phyloP scores from a whole-genome alignment of 345 rosid genomes.

The Sonneratia caseolaris region DNA sequence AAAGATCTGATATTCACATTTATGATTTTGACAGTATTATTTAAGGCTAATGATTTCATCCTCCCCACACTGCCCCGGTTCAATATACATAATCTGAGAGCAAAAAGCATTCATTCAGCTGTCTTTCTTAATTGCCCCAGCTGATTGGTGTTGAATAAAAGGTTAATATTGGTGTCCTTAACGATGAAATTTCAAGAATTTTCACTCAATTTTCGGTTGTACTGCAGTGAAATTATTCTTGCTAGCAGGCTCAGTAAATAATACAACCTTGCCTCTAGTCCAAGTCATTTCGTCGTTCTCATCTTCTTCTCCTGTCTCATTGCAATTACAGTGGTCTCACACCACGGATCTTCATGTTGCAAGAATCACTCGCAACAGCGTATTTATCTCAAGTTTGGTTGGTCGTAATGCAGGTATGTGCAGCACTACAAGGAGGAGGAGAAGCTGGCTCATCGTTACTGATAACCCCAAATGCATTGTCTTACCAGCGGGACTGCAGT shows the following conservation, averaged over 20 bases:
- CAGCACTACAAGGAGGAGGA: conserved; percentile 43
- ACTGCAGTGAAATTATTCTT: neutral
- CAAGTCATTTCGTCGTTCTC: neutral
- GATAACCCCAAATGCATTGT: conserved; percentile 4
- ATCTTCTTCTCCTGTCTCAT: neutral
- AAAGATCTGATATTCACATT: neutral
- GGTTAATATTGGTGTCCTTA: neutral
- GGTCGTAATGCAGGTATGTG: conserved; percentile 36
- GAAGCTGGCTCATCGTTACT: conserved; percentile 51
- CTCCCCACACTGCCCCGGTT: neutral
- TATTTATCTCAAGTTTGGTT: neutral
- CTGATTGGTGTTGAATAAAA: neutral
- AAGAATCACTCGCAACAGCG: too few species aligned
- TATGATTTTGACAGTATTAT: neutral
- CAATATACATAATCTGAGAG: neutral
- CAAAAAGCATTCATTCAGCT: too few species aligned
- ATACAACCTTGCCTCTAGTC: neutral
- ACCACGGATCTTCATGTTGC: neutral
- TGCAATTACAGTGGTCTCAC: neutral
- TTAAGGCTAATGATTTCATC: neutral
- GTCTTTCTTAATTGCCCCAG: neutral
- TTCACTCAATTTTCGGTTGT: too few species aligned
- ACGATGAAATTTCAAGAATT: too few species aligned
- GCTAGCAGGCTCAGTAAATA: neutral
- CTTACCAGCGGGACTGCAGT: too few species aligned